phyloP scores from a whole-genome alignment of 148 eudicot species.

The Camellia granthamiana region DNA sequence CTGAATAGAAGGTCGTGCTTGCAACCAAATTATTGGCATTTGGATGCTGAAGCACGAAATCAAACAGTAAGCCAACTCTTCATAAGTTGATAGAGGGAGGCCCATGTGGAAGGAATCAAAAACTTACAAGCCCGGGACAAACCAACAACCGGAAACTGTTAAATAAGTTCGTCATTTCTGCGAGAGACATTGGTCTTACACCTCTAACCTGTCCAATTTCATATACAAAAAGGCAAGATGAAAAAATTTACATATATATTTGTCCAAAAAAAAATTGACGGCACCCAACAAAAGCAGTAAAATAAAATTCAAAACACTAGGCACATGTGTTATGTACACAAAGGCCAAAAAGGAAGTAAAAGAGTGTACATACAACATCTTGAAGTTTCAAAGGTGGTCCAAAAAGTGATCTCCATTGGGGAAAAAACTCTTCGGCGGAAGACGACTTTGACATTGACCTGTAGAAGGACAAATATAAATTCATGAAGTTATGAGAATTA shows the following conservation, averaged over 20 bases:
- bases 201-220: constrained; percentile 74
- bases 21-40: constrained; percentile 91
- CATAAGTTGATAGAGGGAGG: constrained; percentile 4
- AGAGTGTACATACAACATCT: constrained; percentile 68
- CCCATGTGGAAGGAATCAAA: constrained; percentile 18
- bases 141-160: constrained; percentile 63
- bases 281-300: not conserved
- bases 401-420: constrained; percentile 95
- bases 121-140: constrained; percentile 85
- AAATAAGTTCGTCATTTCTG: constrained; percentile 82
- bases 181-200: constrained; percentile 84
- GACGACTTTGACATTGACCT: constrained; percentile 94
- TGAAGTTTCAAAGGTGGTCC: constrained; percentile 98
- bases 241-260: not conserved
- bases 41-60: constrained; percentile 72
- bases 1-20: constrained; percentile 87
- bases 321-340: not conserved
- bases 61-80: not conserved
- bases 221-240: not conserved
- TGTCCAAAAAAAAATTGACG: too few relatives aligned
- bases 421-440: constrained; percentile 96
- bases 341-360: not conserved
- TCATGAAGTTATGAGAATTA: not conserved
- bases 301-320: not conserved
- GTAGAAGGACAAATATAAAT: constrained; percentile 17